Evolutionary conservation across 345 rosid species (phyloP).

Genomic region (Eucalyptus urophylla): DNA sequence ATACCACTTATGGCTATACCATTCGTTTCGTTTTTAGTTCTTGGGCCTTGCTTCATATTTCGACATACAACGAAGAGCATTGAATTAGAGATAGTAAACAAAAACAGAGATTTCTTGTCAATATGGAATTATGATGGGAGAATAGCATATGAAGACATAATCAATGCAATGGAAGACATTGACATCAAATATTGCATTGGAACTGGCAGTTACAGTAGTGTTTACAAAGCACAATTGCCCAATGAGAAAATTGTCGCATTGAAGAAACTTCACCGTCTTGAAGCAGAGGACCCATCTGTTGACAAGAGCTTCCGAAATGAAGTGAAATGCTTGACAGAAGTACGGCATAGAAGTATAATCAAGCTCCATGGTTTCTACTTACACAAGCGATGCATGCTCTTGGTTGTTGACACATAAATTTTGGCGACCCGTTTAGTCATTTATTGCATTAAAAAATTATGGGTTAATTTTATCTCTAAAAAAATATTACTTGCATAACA

Average conservation of each 20-base stretch:
- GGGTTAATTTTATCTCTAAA: too few species aligned
- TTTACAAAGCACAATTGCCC: slow-evolving; percentile 4
- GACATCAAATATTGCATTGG: slow-evolving; percentile 9
- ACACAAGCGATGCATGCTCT: background rate
- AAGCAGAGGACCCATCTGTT: background rate
- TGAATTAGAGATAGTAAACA: background rate
- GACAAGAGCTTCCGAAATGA: background rate
- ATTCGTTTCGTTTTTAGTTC: background rate
- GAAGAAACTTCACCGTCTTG: slow-evolving; percentile 1
- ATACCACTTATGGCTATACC: background rate
- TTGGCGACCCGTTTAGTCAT: too few species aligned
- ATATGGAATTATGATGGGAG: slow-evolving; percentile 6
- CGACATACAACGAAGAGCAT: background rate
- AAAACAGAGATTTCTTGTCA: background rate
- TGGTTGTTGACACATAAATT: too few species aligned
- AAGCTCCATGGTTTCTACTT: background rate
- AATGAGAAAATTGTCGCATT: background rate
- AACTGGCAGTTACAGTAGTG: slow-evolving; percentile 2
- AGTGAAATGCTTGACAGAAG: background rate
- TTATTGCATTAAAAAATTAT: too few species aligned
- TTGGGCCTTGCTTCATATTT: background rate
- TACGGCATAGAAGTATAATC: background rate
- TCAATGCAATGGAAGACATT: background rate
- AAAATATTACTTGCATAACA: too few species aligned
- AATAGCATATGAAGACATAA: slow-evolving; percentile 1